Percentiles rank a stretch among this genome's conserved stretches.
phyloP scores from a whole-genome alignment of 768 basidiomycete species.

The Artomyces pyxidatus region DNA sequence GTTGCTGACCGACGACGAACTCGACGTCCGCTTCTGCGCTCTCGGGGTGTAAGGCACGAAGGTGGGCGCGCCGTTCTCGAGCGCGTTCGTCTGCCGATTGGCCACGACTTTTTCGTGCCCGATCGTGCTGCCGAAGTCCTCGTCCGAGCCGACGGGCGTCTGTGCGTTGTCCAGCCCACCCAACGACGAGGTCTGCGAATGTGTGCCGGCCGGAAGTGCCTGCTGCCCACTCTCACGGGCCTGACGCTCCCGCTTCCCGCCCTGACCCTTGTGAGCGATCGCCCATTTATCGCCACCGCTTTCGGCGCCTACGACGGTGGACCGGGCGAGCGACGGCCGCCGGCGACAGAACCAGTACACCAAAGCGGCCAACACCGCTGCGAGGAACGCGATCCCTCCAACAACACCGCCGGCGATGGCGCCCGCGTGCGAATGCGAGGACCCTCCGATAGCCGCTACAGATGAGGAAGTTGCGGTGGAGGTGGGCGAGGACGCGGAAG shows the following conservation, averaged over 20 bases:
- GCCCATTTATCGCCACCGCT: background rate
- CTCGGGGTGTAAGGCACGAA: background rate
- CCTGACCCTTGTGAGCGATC: background rate
- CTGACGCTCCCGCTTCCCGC: background rate
- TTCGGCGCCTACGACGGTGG: background rate
- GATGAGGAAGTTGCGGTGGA: constrained; percentile 7
- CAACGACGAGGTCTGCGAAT: background rate
- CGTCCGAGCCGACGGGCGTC: constrained; percentile 10
- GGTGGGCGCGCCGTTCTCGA: background rate
- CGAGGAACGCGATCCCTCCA: constrained; percentile 35
- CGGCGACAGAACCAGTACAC: constrained; percentile 9
- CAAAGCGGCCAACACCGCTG: constrained; percentile 24
- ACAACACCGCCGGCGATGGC: constrained; percentile 46
- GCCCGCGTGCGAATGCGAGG: constrained; percentile 25
- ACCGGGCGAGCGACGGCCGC: background rate
- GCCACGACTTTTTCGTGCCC: constrained; percentile 8
- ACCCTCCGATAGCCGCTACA: background rate
- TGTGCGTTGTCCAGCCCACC: background rate
- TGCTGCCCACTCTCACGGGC: background rate
- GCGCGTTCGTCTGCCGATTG: background rate
- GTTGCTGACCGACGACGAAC: constrained; percentile 1
- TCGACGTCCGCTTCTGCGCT: constrained; percentile 3
- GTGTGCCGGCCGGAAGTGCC: too few relatives aligned
- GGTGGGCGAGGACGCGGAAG: constrained; percentile 14
- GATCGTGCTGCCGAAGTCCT: constrained; percentile 7